phyloP scores from a whole-genome alignment of 805 yeast genomes.

The Ogataea chonburiensis region DNA sequence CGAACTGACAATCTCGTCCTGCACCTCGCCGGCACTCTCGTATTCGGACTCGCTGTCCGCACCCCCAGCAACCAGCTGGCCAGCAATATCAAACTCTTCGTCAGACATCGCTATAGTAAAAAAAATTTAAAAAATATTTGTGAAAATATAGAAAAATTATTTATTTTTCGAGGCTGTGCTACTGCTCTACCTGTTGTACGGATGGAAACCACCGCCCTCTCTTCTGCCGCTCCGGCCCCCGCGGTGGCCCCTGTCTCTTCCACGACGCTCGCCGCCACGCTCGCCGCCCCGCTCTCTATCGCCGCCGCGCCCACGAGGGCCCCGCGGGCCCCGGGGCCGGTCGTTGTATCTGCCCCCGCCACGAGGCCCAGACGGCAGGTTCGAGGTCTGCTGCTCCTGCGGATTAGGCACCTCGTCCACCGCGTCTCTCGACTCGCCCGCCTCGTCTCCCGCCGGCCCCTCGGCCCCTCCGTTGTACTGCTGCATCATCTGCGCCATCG shows the following conservation, averaged over 20 bases:
- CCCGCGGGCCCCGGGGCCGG: slow-evolving; percentile 18
- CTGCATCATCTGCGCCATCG: slow-evolving; percentile 17
- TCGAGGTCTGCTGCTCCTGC: slow-evolving; percentile 31
- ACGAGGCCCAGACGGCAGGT: slow-evolving; percentile 37
- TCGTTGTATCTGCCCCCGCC: slow-evolving; percentile 25
- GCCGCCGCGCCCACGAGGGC: slow-evolving; percentile 18
- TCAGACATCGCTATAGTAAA: slow-evolving; percentile 15
- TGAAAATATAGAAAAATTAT: slow-evolving; percentile 12
- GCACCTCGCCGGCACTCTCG: slow-evolving; percentile 37
- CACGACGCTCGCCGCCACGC: slow-evolving; percentile 22
- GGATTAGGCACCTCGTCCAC: slow-evolving; percentile 38
- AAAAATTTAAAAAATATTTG: slow-evolving; percentile 10
- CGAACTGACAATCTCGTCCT: slow-evolving; percentile 52
- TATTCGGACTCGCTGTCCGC: slow-evolving; percentile 21
- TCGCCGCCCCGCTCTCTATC: slow-evolving; percentile 1
- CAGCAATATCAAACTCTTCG: slow-evolving; percentile 61
- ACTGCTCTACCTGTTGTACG: slow-evolving; percentile 27
- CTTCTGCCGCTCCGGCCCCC: slow-evolving; percentile 24
- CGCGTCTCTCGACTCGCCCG: slow-evolving; percentile 18
- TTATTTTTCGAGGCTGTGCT: slow-evolving; percentile 13
- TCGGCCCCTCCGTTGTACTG: slow-evolving; percentile 14
- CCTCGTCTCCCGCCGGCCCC: slow-evolving; percentile 11
- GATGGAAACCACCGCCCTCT: slow-evolving; percentile 31
- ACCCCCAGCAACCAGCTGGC: slow-evolving; percentile 50
- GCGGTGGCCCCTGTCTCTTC: slow-evolving; percentile 12